Percentiles rank a stretch among this genome's conserved stretches.
Conservation (phyloP, 2,329 filamentous ascomycete genomes). For the Akanthomyces dipterigenus region DNA sequence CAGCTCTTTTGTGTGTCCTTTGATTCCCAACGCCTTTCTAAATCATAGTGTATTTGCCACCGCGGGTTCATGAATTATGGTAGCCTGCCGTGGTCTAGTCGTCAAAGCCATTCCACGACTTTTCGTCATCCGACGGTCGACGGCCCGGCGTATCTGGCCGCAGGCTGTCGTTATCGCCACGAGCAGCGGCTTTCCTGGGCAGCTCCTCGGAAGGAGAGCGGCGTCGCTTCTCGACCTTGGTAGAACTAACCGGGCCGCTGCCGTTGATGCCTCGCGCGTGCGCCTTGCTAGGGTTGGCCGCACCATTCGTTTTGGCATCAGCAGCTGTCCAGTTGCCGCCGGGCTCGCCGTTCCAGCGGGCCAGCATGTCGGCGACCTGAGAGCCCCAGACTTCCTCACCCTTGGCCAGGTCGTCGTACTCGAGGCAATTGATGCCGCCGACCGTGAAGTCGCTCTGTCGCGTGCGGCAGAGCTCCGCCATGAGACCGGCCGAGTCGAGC, state of each 20-base stretch:
- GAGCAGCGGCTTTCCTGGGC: conserved; percentile 25
- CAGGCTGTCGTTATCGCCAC: conserved; percentile 3
- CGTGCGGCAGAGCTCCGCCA: conserved; percentile 76
- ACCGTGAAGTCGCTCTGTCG: conserved; percentile 77
- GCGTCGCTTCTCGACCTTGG: conserved; percentile 23
- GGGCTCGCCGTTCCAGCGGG: conserved; percentile 34
- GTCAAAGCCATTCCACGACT: conserved; percentile 37
- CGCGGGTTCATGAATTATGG: not conserved
- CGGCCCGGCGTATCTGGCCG: conserved; percentile 14
- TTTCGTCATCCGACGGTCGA: conserved; percentile 31
- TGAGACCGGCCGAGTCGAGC: conserved; percentile 73
- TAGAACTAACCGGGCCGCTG: conserved; percentile 7
- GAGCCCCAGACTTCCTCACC: conserved; percentile 81
- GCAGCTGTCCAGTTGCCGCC: conserved; percentile 20
- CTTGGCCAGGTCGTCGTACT: conserved; percentile 67
- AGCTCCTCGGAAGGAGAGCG: conserved; percentile 23
- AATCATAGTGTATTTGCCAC: not conserved
- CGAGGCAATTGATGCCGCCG: conserved; percentile 62
- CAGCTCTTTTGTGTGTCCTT: not conserved
- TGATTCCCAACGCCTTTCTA: not conserved
- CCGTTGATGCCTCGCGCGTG: conserved; percentile 10
- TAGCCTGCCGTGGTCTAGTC: conserved; percentile 20
- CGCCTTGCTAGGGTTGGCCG: conserved; percentile 3
- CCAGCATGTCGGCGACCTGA: conserved; percentile 50
- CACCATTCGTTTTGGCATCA: no score